These are phyloP conservation scores for Hippophae tibetana DNA, from an alignment of 306 rosid species.

Conservation along the genomic window DNA sequence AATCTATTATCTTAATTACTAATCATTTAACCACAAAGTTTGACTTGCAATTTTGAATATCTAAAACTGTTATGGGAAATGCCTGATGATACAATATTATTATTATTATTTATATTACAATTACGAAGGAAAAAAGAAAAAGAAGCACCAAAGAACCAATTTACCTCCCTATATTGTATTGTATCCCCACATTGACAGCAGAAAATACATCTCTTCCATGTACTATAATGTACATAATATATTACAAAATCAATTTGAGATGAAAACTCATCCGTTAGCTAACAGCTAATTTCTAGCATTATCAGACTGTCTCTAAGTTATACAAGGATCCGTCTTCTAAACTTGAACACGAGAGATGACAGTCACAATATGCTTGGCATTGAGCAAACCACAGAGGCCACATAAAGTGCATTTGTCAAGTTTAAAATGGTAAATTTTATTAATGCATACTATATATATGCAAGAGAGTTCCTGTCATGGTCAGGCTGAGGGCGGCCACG, in stretches of 20 bases:
- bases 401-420: conserved; percentile 3
- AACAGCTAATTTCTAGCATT: neutral
- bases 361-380: conserved; percentile 8
- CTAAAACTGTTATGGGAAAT: neutral
- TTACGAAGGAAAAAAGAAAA: conserved; percentile 1
- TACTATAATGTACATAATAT: too few relatives aligned
- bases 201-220: conserved; percentile 28
- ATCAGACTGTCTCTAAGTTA: conserved; percentile 22
- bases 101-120: conserved; percentile 23
- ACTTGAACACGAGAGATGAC: conserved; percentile 14
- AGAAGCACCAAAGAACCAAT: conserved; percentile 4
- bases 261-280: neutral
- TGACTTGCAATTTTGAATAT: too few relatives aligned
- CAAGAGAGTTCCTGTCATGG: conserved; percentile 90
- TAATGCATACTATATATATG: conserved; percentile 54
- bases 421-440: conserved; percentile 10
- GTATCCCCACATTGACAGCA: conserved; percentile 20
- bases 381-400: conserved; percentile 1
- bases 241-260: conserved; percentile 7
- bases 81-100: conserved; percentile 1
- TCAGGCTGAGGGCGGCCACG: conserved; percentile 99
- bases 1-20: too few relatives aligned
- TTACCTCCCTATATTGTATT: conserved; percentile 29
- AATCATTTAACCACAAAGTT: too few relatives aligned
- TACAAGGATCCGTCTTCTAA: conserved; percentile 23